Conservation (phyloP, 352 stramenopile genomes). For the Globisporangium takayamanum region DNA sequence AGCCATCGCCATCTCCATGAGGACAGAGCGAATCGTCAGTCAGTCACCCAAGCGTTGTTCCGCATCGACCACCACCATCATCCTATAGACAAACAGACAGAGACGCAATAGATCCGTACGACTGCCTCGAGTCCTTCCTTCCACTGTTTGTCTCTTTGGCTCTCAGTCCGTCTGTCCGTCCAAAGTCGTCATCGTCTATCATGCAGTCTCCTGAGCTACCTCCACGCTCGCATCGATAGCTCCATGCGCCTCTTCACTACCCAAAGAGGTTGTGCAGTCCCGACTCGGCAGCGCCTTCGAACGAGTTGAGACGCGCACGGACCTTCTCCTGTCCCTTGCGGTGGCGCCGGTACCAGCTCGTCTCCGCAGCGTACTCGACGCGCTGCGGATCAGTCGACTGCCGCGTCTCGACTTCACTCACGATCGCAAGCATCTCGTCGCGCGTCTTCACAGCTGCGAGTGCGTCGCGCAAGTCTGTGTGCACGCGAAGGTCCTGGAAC, state of each 20-base stretch:
- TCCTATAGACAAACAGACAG: background rate
- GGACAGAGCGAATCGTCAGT: background rate
- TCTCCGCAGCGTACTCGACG: constrained; percentile 44
- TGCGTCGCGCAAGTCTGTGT: constrained; percentile 63
- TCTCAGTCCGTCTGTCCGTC: background rate
- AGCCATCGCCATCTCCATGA: background rate
- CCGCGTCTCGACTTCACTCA: constrained; percentile 43
- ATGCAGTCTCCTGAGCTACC: background rate
- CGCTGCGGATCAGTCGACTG: constrained; percentile 6
- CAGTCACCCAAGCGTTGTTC: too few relatives aligned
- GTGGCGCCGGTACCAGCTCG: constrained; percentile 82
- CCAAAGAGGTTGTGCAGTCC: constrained; percentile 46
- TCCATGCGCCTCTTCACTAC: constrained; percentile 3
- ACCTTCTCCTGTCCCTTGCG: constrained; percentile 63
- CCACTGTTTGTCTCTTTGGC: background rate
- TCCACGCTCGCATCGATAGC: background rate
- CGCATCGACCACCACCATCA: background rate
- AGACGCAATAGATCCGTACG: background rate
- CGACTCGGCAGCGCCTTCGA: constrained; percentile 45
- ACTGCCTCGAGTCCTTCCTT: background rate
- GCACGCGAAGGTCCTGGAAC: constrained; percentile 76
- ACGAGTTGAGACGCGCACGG: constrained; percentile 39
- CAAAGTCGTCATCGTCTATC: background rate
- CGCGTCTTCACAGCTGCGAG: constrained; percentile 54
- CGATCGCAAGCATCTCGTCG: constrained; percentile 47